These are phyloP conservation scores for Penicillium sp. DNA, from an alignment of 2,329 filamentous ascomycete species.

Conservation along the genomic window DNA sequence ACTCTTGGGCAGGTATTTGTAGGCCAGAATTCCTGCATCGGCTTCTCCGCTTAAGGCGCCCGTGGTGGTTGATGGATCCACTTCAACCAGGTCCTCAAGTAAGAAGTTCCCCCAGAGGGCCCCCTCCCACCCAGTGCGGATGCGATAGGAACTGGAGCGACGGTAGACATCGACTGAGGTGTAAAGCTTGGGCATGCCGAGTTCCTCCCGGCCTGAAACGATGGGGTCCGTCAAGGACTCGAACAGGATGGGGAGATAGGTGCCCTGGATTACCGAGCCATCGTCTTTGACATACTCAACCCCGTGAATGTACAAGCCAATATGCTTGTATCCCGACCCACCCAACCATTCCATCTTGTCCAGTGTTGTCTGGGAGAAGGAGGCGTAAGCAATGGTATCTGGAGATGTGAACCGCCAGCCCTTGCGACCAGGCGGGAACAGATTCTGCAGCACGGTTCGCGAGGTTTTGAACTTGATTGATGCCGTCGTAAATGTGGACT, in stretches of 20 bases:
- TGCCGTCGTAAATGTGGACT: conserved; percentile 47
- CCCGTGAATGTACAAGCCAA: conserved; percentile 63
- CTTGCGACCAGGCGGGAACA: conserved; percentile 48
- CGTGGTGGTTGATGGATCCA: conserved; percentile 22
- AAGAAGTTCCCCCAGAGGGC: conserved; percentile 42
- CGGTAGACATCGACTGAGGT: conserved; percentile 51
- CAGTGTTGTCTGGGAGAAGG: conserved; percentile 45
- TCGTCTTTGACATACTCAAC: conserved; percentile 56
- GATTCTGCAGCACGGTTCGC: conserved; percentile 50
- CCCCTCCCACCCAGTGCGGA: conserved; percentile 47
- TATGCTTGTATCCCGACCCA: conserved; percentile 57
- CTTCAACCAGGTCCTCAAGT: conserved; percentile 36
- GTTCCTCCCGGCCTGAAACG: conserved; percentile 59
- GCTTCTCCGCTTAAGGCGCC: conserved; percentile 23
- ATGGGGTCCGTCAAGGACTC: conserved; percentile 62
- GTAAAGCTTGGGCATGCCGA: conserved; percentile 62
- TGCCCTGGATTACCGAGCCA: conserved; percentile 51
- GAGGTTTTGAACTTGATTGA: conserved; percentile 54
- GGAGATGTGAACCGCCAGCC: conserved; percentile 42
- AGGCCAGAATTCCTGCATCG: conserved; percentile 54
- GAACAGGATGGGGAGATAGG: conserved; percentile 59
- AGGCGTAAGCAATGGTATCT: conserved; percentile 48
- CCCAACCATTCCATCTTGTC: conserved; percentile 61
- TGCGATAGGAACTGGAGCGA: conserved; percentile 37
- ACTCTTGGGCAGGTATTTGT: conserved; percentile 59